Evolutionary conservation across 1,284 basidiomycete species (phyloP), one percentile per base, ranked within the genome.

Genomic region (Sporisorium scitamineum): DNA sequence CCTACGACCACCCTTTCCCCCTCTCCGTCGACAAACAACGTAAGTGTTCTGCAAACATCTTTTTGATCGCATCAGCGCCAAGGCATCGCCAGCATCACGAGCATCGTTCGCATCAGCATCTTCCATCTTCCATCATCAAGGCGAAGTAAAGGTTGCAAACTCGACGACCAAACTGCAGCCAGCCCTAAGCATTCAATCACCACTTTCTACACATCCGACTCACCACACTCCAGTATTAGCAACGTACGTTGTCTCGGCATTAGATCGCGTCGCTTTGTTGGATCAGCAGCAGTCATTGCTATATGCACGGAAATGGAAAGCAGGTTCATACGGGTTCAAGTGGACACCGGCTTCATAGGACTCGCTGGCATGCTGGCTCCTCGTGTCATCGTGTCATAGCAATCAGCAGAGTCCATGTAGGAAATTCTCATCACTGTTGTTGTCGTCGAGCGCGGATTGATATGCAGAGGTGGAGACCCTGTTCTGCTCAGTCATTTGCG

Each of bases 1-100:
- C 65, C 61, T 62, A 67, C 70, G 70, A 73, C 70, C 69, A 71
- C 37, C 69, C 63, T 41, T 54, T 34, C 48, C 58, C 55, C 61
- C 34, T 20, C 56, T 47, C 52, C 56, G 64, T 72, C 70, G 60
- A 73, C 66, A 64, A 55, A 73, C 61, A 64, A 69, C 58, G 70
- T 73, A 69, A 73, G 70, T 73, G 54, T 52, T 53, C 56, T 41
- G 26, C 53, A 20, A 61, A 29, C 56, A 52, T 39, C 37, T 20
- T 16, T 20, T 52, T 48, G 44, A 53, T 62, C 56, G 64, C 63
- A 66, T 67, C 70, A 63, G 63, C 44, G 63, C 32, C 31, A 22
- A 51, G 50, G 56, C 60, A 60, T 16, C 55, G 55, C 16, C 45
- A 61, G 1, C 41, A 22, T 13, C 26, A 32, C n/a, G 5, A 52